Conservation (phyloP, 768 basidiomycete genomes). For the Aureoboletus auriporus region DNA sequence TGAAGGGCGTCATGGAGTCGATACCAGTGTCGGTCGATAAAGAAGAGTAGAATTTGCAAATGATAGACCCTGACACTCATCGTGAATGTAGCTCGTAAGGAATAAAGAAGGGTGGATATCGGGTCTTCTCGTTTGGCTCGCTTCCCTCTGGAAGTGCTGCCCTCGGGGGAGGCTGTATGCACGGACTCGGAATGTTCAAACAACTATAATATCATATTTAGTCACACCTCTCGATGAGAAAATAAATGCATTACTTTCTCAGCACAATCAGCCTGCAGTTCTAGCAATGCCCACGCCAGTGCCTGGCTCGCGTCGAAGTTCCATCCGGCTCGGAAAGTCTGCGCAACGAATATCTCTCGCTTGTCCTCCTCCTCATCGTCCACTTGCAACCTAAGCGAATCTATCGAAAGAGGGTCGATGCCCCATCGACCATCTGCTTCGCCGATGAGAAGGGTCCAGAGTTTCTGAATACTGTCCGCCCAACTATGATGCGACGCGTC, state of each 20-base stretch:
- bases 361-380: constrained; percentile 17
- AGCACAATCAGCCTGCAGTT: constrained; percentile 77
- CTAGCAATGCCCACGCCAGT: constrained; percentile 72
- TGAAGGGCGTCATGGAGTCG: constrained; percentile 57
- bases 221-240: not conserved
- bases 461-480: constrained; percentile 44
- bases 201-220: constrained; percentile 39
- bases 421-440: constrained; percentile 67
- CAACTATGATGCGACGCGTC: constrained; percentile 34
- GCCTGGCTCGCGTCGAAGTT: constrained; percentile 69
- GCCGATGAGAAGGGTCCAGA: constrained; percentile 54
- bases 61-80: constrained; percentile 41
- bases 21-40: constrained; percentile 76
- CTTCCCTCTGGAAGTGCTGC: constrained; percentile 39
- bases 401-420: constrained; percentile 60
- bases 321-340: constrained; percentile 69
- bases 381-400: constrained; percentile 56
- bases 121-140: constrained; percentile 57
- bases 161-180: constrained; percentile 34
- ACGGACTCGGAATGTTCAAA: constrained; percentile 59
- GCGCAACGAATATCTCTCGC: constrained; percentile 50
- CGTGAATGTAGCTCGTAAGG: constrained; percentile 36
- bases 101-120: constrained; percentile 48
- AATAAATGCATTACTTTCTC: constrained; percentile 45
- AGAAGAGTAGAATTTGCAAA: constrained; percentile 79